Base-by-base conservation (phyloP, 1,284 basidiomycete genomes). In the Apiotrichum akiyoshidainum region DNA sequence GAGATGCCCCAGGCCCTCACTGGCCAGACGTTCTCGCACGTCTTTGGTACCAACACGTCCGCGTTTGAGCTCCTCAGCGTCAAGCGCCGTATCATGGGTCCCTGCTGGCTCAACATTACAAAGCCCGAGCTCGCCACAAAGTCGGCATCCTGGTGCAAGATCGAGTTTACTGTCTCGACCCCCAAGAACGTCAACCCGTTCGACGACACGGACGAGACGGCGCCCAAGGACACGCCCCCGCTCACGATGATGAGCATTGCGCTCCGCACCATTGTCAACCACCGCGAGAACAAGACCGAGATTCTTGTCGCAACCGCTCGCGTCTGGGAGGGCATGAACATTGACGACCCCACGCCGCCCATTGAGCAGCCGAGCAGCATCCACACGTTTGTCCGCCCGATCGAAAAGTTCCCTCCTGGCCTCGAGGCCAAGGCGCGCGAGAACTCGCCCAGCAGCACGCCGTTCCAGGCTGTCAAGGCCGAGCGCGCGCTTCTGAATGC, bases 1-100 rank as follows among this genome's bases (percentile, higher is more conserved):
- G 83, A 85, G 64, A 80, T 95, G 19, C 88, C 90, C 0, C 80
- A 82, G 59, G 85, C 85, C 50, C 82, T 89, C 10, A 85, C 84
- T 33, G 92, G 91, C 53, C 85, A 87, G 7, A 95, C 90, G 41
- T 95, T 97, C 73, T 83, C 86, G 46, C 86, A 86, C 57, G 86
- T 97, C 13, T 90, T 98, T 68, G 95, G 96, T n/a, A 89, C 93
- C 12, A 92, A 87, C 67, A 94, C 93, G 1, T 90, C 81, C 57
- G 88, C 95, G 0, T 99, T 99, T 69, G 96, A 99, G 76, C 80
- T 94, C 10, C 84, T 99, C n/a, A 92, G 93, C 1, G 70, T 99
- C 55, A 98, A 98, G 78, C 86, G 93, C 40, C 93, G 92, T 78
- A 97, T 99, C 64, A 98, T 97, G 91, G 96, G 96, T 3, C 94